phyloP scores from a whole-genome alignment of 176 grass and related monocot species.

The Chrysopogon serrulatus region DNA sequence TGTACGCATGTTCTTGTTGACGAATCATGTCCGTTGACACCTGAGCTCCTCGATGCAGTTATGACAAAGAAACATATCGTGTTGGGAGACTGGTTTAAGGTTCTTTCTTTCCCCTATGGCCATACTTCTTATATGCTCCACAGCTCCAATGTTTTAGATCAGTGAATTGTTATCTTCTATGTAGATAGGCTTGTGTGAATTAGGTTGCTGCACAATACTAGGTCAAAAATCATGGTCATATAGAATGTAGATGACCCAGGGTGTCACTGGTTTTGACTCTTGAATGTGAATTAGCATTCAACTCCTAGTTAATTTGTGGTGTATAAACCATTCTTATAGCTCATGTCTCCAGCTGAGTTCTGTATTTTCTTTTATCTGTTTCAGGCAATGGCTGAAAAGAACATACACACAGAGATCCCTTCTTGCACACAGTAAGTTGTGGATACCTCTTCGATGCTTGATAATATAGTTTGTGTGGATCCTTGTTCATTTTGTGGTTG shows the following conservation, averaged over 20 bases:
- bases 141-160: not conserved
- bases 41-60: slow-evolving; percentile 75
- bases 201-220: not conserved
- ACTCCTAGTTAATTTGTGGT: not conserved
- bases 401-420: slow-evolving; percentile 65
- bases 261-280: not conserved
- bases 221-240: not conserved
- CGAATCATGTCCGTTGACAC: slow-evolving; percentile 60
- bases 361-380: not conserved
- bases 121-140: not conserved
- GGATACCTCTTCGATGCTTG: not conserved
- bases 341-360: slow-evolving; percentile 8
- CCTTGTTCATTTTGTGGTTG: not conserved
- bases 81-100: slow-evolving; percentile 72
- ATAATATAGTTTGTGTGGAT: slow-evolving; percentile 24
- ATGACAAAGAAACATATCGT: slow-evolving; percentile 62
- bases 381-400: slow-evolving; percentile 65
- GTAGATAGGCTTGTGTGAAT: slow-evolving; percentile 5
- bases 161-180: not conserved
- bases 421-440: slow-evolving; percentile 72
- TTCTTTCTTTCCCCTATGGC: slow-evolving; percentile 12
- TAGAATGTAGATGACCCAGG: not conserved
- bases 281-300: not conserved
- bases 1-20: slow-evolving; percentile 87
- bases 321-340: not conserved